Evolutionary conservation across 176 grass and related monocot species (phyloP), one percentile per base, ranked within the genome.

Genomic region (Musa troglodytarum): DNA sequence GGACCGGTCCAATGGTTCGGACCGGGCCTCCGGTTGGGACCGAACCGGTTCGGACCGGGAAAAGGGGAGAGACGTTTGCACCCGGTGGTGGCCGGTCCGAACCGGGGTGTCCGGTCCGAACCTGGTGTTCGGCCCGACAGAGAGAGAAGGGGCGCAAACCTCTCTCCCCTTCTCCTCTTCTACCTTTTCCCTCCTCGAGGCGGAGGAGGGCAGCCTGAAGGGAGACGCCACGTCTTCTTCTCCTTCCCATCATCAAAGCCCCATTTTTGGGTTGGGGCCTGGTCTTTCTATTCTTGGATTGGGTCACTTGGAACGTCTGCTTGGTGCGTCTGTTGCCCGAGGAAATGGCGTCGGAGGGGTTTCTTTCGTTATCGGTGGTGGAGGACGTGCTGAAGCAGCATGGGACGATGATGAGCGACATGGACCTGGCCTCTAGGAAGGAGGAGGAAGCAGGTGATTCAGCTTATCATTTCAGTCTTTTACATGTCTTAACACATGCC

Each of bases 381-480:
- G 78, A 80, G 69, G 78, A 80, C 19, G 69, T 64, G 56, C 68
- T 80, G n/a, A 72, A 63, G 56, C 68, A 78, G 55, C 74, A 61
- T 22, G 77, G 69, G 58, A 56, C 50, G 15, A 3, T 50, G 53
- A 71, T 68, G 52, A 75, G 82, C 70, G 76, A 82, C 57, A 72
- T 84, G 10, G 79, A 92, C 77, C 79, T 92, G 74, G 77, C 82
- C 14, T 87, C 86, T 56, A 77, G 84, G 79, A 92, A 89, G 82
- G 77, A 82, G 1, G 76, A 92, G 79, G 86, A 85, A 65, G 86
- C 87, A 14, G 86, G 90, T 92, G 74, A 74, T 83, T 63, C 21
- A 13, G 9, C 29, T 70, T 56, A 14, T 24, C 17, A 51, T 17
- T 63, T 21, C 34, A 11, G 3, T 50, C 1, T 49, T 50, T 57